A percentile compares a stretch with the other conserved stretches of the same genome.
phyloP scores from a whole-genome alignment of 805 yeast genomes.

The Metschnikowia corniflorae region DNA sequence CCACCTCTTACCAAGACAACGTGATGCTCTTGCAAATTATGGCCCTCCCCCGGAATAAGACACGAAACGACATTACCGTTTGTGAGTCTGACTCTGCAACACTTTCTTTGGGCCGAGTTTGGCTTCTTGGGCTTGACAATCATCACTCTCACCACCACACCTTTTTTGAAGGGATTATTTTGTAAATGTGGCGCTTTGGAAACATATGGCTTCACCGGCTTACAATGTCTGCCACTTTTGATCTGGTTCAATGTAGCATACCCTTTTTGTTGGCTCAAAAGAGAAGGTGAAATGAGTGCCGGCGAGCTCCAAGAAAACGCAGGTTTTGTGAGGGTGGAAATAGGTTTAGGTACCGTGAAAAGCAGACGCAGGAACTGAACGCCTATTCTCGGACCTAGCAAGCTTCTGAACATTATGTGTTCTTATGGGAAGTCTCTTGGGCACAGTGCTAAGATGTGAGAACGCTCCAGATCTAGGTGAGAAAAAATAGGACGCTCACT shows the following conservation, averaged over 20 bases:
- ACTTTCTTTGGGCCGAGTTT: constrained; percentile 96
- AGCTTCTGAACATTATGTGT: constrained; percentile 14
- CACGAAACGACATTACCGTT: constrained; percentile 89
- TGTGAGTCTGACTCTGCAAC: constrained; percentile 88
- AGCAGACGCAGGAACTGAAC: too few species aligned
- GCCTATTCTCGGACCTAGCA: constrained; percentile 11
- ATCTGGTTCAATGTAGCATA: constrained; percentile 77
- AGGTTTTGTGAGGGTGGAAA: constrained; percentile 5
- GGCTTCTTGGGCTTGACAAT: constrained; percentile 97
- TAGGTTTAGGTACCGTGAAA: constrained; percentile 6
- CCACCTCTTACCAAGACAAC: constrained; percentile 98
- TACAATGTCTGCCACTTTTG: constrained; percentile 56
- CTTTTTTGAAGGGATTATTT: constrained; percentile 81
- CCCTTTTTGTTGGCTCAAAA: constrained; percentile 36
- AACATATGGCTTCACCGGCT: constrained; percentile 48
- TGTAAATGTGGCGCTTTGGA: constrained; percentile 78
- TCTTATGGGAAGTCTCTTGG: neutral
- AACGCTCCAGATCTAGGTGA: too few species aligned
- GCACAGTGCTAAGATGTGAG: too few species aligned
- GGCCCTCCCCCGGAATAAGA: constrained; percentile 98
- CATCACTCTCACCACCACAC: constrained; percentile 92
- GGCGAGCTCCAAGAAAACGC: constrained; percentile 1
- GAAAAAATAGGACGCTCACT: too few species aligned
- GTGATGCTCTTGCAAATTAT: constrained; percentile 96
- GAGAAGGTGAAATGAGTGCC: neutral